Conservation (phyloP, 495 filamentous ascomycete genomes). For the Tuber microsphaerosporum region DNA sequence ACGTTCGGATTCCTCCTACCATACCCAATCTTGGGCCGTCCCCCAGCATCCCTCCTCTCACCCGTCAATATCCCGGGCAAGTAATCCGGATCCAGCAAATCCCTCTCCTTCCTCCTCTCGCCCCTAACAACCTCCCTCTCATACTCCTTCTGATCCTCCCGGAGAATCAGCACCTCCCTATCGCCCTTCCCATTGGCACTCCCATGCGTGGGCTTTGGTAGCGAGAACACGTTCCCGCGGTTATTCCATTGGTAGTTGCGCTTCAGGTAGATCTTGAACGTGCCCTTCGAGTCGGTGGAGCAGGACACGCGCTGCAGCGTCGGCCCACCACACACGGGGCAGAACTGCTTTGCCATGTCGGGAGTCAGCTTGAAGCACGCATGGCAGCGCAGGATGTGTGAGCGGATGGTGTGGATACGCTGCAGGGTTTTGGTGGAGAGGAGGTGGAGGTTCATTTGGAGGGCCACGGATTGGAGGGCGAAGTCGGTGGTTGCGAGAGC, state of each 20-base stretch:
- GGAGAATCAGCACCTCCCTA: constrained; percentile 61
- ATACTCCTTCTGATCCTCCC: constrained; percentile 97
- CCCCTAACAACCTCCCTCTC: constrained; percentile 55
- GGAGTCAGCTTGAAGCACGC: constrained; percentile 82
- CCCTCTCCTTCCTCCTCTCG: constrained; percentile 60
- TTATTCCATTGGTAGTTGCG: constrained; percentile 91
- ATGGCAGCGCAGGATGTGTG: constrained; percentile 86
- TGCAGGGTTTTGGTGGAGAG: constrained; percentile 64
- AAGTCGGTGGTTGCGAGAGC: constrained; percentile 89
- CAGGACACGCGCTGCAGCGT: constrained; percentile 81
- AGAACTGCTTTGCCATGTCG: constrained; percentile 79
- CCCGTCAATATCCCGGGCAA: constrained; percentile 80
- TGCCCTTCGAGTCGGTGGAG: constrained; percentile 68
- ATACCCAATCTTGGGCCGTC: constrained; percentile 67
- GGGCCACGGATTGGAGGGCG: constrained; percentile 90
- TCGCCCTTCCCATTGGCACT: constrained; percentile 65
- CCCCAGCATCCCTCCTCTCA: constrained; percentile 53
- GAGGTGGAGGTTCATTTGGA: constrained; percentile 91
- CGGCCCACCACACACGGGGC: constrained; percentile 77
- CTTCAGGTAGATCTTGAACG: constrained; percentile 83
- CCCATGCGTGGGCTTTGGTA: constrained; percentile 84
- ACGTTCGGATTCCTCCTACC: constrained; percentile 50
- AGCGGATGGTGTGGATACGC: constrained; percentile 70
- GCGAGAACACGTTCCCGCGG: constrained; percentile 76
- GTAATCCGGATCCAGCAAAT: constrained; percentile 93